Base-by-base conservation (phyloP, 805 yeast species). In the Isabelozyma gotoi region DNA sequence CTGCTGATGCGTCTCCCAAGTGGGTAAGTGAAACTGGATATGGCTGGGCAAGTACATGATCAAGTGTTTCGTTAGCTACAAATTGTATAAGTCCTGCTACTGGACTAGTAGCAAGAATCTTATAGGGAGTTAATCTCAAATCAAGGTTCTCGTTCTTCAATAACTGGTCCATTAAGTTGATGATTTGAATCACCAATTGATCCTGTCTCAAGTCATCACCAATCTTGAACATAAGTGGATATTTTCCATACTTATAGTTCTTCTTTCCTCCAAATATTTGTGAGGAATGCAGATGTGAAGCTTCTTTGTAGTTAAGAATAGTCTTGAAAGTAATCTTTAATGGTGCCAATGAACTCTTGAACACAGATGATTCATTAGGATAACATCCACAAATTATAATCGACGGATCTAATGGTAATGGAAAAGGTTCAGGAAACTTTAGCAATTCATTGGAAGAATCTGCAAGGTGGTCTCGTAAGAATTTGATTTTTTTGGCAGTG, bases 141-240 rank as follows among this genome's bases (percentile, higher is more conserved):
- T 94, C 97, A 44, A 94, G 81, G 59, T 94, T 94, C 59, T 94
- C 99, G 59, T 88, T 87, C 49, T 85, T 81, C 41, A 94, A 67
- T 36, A 94, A 76, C 59, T 82, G 88, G 60, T 94, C 96, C 96
- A 94, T 94, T 46, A 94, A 69, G 44, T 84, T 78, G 44, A 94
- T 88, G 48, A 94, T 88, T 63, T 94, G 99, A 39, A 90, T 86
- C n/a, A 94, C 96, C 50, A 94, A 76, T 63, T 94, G 99, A 69
- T 94, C 99, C 63, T 94, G 99, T 46, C 98, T 74, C 40, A 94
- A 72, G 60, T 94, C 99, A 50, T 87, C 99, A 11, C 99, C 99
- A 40, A 87, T 86, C 63, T 94, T 94, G 67, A 89, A 92, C 85
- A 94, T 92, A 31, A 94, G 68, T 5, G 95, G 82, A 61, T 89